phyloP scores from a whole-genome alignment of 768 basidiomycete genomes.

The Phaeotremella fagi region DNA sequence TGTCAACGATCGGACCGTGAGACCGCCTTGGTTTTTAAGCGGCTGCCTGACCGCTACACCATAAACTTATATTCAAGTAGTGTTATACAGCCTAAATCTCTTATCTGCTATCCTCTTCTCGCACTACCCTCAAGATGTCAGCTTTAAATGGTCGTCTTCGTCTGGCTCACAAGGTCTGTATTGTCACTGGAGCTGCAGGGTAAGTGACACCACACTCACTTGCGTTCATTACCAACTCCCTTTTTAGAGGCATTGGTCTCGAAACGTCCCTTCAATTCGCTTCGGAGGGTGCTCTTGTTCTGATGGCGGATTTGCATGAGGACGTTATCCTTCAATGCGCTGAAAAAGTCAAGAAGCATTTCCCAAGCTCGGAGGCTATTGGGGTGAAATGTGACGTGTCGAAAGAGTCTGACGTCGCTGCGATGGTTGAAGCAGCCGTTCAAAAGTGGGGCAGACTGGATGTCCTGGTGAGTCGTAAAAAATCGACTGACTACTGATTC shows the following conservation, averaged over 20 bases:
- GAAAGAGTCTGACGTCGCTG: slow-evolving; percentile 80
- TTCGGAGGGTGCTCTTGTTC: slow-evolving; percentile 79
- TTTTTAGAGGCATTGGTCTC: slow-evolving; percentile 84
- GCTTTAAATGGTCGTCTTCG: no score
- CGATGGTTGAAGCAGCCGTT: slow-evolving; percentile 71
- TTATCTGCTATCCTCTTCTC: no score
- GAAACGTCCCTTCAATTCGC: slow-evolving; percentile 93
- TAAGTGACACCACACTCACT: slow-evolving; percentile 52
- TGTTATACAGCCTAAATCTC: no score
- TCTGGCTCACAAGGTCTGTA: slow-evolving; percentile 50
- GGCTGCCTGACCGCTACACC: no score
- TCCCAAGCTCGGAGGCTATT: slow-evolving; percentile 55
- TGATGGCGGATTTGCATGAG: slow-evolving; percentile 82
- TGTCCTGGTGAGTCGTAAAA: slow-evolving; percentile 68
- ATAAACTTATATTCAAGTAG: no score
- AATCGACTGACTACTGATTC: not conserved
- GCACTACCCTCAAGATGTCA: no score
- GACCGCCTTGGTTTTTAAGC: no score
- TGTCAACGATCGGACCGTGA: no score
- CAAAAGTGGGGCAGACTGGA: slow-evolving; percentile 88
- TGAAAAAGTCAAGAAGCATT: slow-evolving; percentile 60
- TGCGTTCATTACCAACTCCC: slow-evolving; percentile 14
- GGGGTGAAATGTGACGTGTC: slow-evolving; percentile 79
- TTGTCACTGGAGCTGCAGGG: slow-evolving; percentile 87
- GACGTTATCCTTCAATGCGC: slow-evolving; percentile 66